These are phyloP conservation scores for Apiospora arundinis DNA, from an alignment of 2,329 filamentous ascomycete species.

Conservation along the genomic window DNA sequence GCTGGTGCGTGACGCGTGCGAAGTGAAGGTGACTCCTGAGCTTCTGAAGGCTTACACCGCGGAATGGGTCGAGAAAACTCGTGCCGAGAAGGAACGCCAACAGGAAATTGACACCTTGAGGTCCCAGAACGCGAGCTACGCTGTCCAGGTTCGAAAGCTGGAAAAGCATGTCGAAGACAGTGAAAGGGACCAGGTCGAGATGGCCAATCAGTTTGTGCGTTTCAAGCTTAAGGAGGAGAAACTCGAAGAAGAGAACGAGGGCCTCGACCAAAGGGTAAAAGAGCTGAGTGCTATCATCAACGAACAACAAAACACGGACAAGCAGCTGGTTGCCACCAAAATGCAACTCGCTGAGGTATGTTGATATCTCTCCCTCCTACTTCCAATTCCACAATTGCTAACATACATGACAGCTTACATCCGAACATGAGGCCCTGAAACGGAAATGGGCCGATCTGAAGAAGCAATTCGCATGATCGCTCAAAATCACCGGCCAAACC, in stretches of 20 bases:
- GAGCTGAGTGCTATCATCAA: conserved; percentile 82
- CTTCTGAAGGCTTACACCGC: conserved; percentile 79
- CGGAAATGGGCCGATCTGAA: conserved; percentile 80
- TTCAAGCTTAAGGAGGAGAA: conserved; percentile 94
- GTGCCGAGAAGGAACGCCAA: conserved; percentile 82
- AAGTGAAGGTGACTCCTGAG: conserved; percentile 83
- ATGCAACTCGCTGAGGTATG: conserved; percentile 94
- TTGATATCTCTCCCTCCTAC: conserved; percentile 30
- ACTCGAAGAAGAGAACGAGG: conserved; percentile 88
- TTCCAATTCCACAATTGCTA: background rate
- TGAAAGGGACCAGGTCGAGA: conserved; percentile 87
- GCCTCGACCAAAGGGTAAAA: conserved; percentile 80
- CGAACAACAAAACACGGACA: conserved; percentile 77
- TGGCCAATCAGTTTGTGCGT: conserved; percentile 89
- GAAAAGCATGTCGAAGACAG: conserved; percentile 89
- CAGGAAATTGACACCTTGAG: conserved; percentile 79
- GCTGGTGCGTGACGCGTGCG: conserved; percentile 90
- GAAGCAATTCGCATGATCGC: conserved; percentile 56
- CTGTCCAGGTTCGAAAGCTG: conserved; percentile 79
- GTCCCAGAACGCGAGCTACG: conserved; percentile 68
- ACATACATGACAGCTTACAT: conserved; percentile 64
- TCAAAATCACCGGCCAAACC: conserved; percentile 22
- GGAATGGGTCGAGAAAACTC: conserved; percentile 93
- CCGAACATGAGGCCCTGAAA: conserved; percentile 72
- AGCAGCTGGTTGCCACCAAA: conserved; percentile 90